A percentile compares a stretch with the other conserved stretches of the same genome.
Evolutionary conservation across 306 rosid genomes (phyloP).

Genomic region (Morella rubra): DNA sequence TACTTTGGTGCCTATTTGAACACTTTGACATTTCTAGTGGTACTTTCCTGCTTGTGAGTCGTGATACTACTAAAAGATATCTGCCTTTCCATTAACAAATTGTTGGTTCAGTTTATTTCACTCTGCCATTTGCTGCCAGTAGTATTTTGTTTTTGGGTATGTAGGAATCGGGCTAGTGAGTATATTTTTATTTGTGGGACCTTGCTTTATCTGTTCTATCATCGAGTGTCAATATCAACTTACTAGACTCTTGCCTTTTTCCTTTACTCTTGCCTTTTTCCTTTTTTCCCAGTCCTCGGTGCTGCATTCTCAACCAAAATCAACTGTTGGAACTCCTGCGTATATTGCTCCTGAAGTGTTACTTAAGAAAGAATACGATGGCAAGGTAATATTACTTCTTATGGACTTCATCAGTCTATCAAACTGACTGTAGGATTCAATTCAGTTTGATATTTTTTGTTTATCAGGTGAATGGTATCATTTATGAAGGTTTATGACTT

Average conservation of each 20-base stretch:
- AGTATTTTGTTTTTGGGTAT: too few relatives aligned
- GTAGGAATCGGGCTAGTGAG: too few relatives aligned
- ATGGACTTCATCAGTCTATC: background rate
- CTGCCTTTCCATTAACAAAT: background rate
- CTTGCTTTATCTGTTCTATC: background rate
- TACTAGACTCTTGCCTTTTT: conserved; percentile 25
- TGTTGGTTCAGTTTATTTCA: background rate
- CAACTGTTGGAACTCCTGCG: conserved; percentile 97
- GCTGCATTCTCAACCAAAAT: conserved; percentile 94
- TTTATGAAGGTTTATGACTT: background rate
- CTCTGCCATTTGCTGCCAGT: background rate
- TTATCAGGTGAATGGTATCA: background rate
- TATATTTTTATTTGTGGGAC: background rate
- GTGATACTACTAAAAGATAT: background rate
- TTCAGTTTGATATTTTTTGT: background rate
- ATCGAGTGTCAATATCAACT: conserved; percentile 15
- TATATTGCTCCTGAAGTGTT: conserved; percentile 96
- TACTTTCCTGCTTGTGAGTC: background rate
- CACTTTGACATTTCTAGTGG: background rate
- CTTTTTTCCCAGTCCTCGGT: conserved; percentile 70
- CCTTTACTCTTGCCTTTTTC: conserved; percentile 7
- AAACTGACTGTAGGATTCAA: too few relatives aligned
- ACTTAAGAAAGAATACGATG: conserved; percentile 95
- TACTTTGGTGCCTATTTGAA: background rate
- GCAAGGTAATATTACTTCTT: conserved; percentile 64